Base-by-base conservation (phyloP, 352 stramenopile species). In the Globisporangium abappressorium region DNA sequence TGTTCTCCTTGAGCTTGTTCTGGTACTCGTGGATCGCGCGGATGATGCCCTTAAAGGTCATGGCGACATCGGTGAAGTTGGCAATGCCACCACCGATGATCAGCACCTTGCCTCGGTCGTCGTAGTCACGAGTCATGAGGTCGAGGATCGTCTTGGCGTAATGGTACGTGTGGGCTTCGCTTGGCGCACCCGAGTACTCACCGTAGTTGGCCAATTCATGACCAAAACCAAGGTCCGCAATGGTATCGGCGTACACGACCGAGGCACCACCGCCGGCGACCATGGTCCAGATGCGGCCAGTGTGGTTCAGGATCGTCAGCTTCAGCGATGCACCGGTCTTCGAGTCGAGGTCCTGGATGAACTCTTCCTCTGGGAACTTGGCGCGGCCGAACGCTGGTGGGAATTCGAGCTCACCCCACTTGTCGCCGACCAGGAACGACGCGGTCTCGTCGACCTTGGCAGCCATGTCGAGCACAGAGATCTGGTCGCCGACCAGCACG, bases 11-110 rank as follows among this genome's bases (percentile, higher is more conserved):
- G 28, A 98, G 75, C 74, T 98, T 93, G 68, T 97, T 83, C 73
- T 96, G 83, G 79, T 93, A 98, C 72, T 97, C 86, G 53, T 89
- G 83, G 43, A 99, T 92, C 28, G 96, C 97, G 38, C 93, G 95
- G 64, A 99, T 98, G 69, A 99, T 98, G 54, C 97, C 97, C 75
- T 97, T 98, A 78, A 99, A 99, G 12, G 97, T 99, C 74, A 97
- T 87, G 14, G 97, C 96, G 9, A 99, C 94, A 74, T 99, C 97
- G 46, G 97, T 99, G 78, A 99, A 99, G 81, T 99, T 99, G 69
- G 97, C 97, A 82, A 99, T 99, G 56, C 95, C 95, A 69, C 97
- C 97, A 59, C 97, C 97, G 70, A 99, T 98, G 72, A 99, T 98
- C 51, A 99, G 84, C 58, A 99, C 93, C 82, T 99, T 99, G 53